phyloP scores from a whole-genome alignment of 2,329 filamentous ascomycete species.

The Aspergillus calidoustus region DNA sequence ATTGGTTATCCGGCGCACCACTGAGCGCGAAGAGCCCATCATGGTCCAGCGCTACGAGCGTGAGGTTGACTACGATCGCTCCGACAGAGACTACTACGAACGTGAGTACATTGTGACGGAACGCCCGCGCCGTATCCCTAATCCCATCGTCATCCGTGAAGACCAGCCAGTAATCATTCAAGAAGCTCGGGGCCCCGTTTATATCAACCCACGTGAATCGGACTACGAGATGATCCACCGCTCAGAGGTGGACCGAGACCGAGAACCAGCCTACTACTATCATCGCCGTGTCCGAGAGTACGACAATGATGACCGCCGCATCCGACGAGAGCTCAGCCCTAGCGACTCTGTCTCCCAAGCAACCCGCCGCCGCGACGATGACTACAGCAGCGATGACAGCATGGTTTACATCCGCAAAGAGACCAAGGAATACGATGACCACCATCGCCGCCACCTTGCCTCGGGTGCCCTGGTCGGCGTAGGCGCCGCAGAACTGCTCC shows the following conservation, averaged over 20 bases:
- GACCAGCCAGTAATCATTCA: constrained; percentile 61
- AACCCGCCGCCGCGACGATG: constrained; percentile 46
- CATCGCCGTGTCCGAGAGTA: constrained; percentile 61
- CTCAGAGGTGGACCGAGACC: constrained; percentile 58
- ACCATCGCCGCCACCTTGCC: constrained; percentile 63
- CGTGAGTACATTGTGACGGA: constrained; percentile 45
- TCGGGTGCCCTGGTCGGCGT: constrained; percentile 65
- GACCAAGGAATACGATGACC: constrained; percentile 48
- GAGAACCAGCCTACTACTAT: constrained; percentile 67
- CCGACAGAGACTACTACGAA: constrained; percentile 52
- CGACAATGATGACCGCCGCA: constrained; percentile 52
- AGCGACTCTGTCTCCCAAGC: constrained; percentile 59
- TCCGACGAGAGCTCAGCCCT: constrained; percentile 54
- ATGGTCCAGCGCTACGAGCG: constrained; percentile 56
- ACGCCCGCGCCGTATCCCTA: constrained; percentile 55
- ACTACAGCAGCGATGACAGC: constrained; percentile 65
- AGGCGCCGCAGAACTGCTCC: constrained; percentile 63
- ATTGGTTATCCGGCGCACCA: constrained; percentile 50
- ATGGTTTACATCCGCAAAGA: constrained; percentile 64
- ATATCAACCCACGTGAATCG: constrained; percentile 56
- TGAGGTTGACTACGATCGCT: constrained; percentile 47
- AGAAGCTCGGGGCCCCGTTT: constrained; percentile 56
- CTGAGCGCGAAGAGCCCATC: constrained; percentile 49
- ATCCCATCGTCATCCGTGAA: constrained; percentile 57
- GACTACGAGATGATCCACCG: constrained; percentile 65